These are phyloP conservation scores for Elsinoe ampelina DNA, from an alignment of 2,329 filamentous ascomycete species.

Conservation along the genomic window DNA sequence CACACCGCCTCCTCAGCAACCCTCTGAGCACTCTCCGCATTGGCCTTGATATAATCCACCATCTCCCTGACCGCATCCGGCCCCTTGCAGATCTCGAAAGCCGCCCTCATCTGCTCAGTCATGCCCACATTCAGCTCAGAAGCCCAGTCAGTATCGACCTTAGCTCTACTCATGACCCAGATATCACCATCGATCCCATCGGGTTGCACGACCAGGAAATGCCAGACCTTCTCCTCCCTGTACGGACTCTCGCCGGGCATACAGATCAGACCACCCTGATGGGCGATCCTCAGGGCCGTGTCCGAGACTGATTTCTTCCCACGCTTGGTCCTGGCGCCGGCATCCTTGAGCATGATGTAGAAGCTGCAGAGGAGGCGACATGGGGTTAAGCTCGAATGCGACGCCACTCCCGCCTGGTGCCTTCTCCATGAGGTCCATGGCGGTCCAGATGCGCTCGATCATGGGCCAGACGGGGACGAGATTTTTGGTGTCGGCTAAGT, in stretches of 20 bases:
- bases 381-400: not conserved
- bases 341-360: not conserved
- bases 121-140: not conserved
- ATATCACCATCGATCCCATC: not conserved
- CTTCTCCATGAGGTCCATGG: too few relatives aligned
- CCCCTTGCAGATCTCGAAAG: not conserved
- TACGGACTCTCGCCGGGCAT: not conserved
- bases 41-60: not conserved
- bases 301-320: too few relatives aligned
- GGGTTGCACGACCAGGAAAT: not conserved
- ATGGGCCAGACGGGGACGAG: not conserved
- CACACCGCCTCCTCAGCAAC: not conserved
- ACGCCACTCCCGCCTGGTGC: not conserved
- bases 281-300: not conserved
- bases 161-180: not conserved
- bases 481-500: not conserved
- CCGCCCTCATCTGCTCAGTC: not conserved
- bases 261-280: not conserved
- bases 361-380: not conserved
- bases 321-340: too few relatives aligned
- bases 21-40: not conserved
- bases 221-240: not conserved
- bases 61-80: not conserved
- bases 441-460: not conserved
- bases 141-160: not conserved